These are phyloP conservation scores for Colletotrichum chrysophilum DNA, from an alignment of 2,329 filamentous ascomycete species.

Conservation along the genomic window DNA sequence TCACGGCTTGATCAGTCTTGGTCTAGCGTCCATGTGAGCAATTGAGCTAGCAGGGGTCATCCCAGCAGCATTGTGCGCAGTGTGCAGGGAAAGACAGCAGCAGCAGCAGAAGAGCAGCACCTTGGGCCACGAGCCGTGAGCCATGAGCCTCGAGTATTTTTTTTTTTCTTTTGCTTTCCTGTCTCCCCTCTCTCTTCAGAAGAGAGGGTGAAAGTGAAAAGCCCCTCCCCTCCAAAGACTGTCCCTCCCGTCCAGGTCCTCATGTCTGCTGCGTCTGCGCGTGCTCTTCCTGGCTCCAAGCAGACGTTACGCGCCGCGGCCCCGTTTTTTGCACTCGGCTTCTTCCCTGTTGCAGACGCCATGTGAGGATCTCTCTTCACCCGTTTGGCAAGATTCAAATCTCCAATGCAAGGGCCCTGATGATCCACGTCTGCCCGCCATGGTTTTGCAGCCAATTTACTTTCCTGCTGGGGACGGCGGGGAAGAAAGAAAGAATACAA, in stretches of 20 bases:
- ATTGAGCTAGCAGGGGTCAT: conserved; percentile 29
- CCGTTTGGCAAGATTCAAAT: not conserved
- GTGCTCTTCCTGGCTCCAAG: not conserved
- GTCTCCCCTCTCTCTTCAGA: not conserved
- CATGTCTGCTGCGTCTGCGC: not conserved
- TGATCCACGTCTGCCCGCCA: not conserved
- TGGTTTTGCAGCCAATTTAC: not conserved
- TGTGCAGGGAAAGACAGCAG: conserved; percentile 1
- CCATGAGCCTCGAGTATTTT: not conserved
- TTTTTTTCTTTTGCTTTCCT: not conserved
- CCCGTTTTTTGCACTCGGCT: not conserved
- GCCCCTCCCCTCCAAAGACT: not conserved
- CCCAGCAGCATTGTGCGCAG: conserved; percentile 21
- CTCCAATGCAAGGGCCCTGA: conserved; percentile 8
- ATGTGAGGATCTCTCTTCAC: not conserved
- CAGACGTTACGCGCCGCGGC: not conserved
- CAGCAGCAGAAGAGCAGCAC: not conserved
- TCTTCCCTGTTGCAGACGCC: not conserved
- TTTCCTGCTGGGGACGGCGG: not conserved
- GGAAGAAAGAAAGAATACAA: not conserved
- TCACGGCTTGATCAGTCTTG: not conserved
- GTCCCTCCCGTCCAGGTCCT: not conserved
- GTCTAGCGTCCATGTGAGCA: conserved; percentile 24
- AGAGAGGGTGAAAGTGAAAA: not conserved
- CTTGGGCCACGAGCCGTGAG: not conserved